Base-by-base conservation (phyloP, 129 eudicot species). In the Tagetes erecta region DNA sequence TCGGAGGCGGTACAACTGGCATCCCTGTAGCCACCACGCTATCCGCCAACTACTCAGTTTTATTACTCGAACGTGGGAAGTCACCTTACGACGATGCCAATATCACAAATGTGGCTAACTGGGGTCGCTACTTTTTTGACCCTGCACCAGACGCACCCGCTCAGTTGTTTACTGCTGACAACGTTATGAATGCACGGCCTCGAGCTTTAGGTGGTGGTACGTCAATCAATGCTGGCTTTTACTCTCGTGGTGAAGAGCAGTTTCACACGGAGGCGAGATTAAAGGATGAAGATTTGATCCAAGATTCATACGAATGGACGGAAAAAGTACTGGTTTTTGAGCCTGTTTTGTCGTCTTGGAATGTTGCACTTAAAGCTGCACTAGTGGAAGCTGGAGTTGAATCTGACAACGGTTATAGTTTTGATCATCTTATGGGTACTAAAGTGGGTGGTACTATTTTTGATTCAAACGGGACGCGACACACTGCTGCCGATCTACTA, bases 151-250 rank as follows among this genome's bases (percentile, higher is more conserved):
- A 64, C 2, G 73, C 88, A 3, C 85, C 84, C 6, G 45, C 83
- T 41, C 80, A 84, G 56, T 13, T n/a, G 3, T 84, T 84, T 31
- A 49, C 49, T 0, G 55, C 52, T 4, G 70, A 77, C 53, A 80
- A 85, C 14, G 82, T 81, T 36, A 31, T 64, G 30, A 66, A 73
- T 6, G 42, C 72, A 1, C 62, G 88, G 9, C 76, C 81, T 49
- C 68, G 88, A 14, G 83, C 64, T 0, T 65, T 81, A 65, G 85
- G 88, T 8, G 88, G 88, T 27, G 97, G 91, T 27, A 78, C 93
- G 68, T 45, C 82, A 68, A 89, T 92, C 68, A 92, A 92, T 72
- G 96, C 91, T 27, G 97, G 96, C 8, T 85, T 89, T 65, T 92
- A 92, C 84, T 81, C 96, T 40, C 82, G 93, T 6, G 93, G 64